phyloP scores from a whole-genome alignment of 305 asterid genomes.

The Coffea humblotiana region DNA sequence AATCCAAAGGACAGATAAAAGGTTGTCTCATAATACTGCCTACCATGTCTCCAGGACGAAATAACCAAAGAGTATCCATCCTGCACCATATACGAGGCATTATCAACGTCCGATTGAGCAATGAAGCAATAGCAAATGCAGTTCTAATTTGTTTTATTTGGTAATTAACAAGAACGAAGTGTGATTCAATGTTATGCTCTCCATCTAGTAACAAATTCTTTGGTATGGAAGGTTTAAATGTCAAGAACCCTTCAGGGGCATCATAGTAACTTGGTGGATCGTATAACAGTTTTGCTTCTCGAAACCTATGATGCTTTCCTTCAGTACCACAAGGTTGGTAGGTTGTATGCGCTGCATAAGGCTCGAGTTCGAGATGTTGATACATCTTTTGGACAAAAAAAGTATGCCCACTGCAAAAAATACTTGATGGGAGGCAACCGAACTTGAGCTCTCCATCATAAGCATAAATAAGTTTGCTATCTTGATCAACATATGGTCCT shows the following conservation, averaged over 20 bases:
- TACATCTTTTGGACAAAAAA: constrained; percentile 91
- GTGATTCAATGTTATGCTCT: constrained; percentile 76
- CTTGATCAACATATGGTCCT: constrained; percentile 95
- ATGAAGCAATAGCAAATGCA: constrained; percentile 88
- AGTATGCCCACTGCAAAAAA: constrained; percentile 98
- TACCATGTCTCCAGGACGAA: constrained; percentile 79
- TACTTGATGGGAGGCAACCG: constrained; percentile 94
- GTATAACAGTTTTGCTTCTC: constrained; percentile 87
- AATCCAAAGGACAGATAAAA: constrained; percentile 92
- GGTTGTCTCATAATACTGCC: constrained; percentile 94
- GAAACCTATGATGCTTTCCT: constrained; percentile 94
- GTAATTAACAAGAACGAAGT: constrained; percentile 85
- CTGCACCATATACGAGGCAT: constrained; percentile 99
- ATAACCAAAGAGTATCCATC: constrained; percentile 99
- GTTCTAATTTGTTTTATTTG: constrained; percentile 93
- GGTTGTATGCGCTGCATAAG: constrained; percentile 96
- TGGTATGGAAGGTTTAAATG: constrained; percentile 86
- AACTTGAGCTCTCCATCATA: constrained; percentile 93
- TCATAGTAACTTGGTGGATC: constrained; percentile 93
- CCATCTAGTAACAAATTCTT: constrained; percentile 88
- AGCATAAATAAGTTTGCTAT: constrained; percentile 93
- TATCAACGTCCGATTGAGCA: constrained; percentile 84
- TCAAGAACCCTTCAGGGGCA: constrained; percentile 80
- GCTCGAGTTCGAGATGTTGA: constrained; percentile 84
- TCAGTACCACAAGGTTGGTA: constrained; percentile 96